These are phyloP conservation scores for Chaetomidium leptoderma DNA, from an alignment of 495 filamentous ascomycete genomes.

Conservation along the genomic window DNA sequence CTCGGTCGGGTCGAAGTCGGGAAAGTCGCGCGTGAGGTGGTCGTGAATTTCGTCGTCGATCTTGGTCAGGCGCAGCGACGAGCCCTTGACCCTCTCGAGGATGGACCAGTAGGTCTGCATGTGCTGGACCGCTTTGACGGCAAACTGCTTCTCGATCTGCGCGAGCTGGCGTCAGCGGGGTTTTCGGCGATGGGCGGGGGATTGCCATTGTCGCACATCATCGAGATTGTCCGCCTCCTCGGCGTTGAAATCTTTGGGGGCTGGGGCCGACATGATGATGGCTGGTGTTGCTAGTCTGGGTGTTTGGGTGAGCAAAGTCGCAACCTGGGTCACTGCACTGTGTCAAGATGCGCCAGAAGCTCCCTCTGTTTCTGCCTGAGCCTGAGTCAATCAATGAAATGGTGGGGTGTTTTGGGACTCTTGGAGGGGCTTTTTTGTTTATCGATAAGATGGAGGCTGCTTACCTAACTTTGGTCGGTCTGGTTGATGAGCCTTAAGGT, in stretches of 20 bases:
- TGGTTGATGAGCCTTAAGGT: neutral
- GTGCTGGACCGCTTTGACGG: conserved; percentile 95
- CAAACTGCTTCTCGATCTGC: conserved; percentile 99
- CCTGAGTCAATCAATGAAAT: no score
- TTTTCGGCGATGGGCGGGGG: neutral
- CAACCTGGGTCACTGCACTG: neutral
- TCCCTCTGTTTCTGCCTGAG: neutral
- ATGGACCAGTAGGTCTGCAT: conserved; percentile 96
- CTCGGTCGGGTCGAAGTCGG: conserved; percentile 77
- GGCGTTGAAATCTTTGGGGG: conserved; percentile 43
- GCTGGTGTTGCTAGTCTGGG: neutral
- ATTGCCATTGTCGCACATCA: conserved; percentile 36
- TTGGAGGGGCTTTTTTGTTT: conserved; percentile 7
- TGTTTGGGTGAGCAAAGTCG: neutral
- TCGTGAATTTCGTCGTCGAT: conserved; percentile 91
- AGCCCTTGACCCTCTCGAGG: conserved; percentile 83
- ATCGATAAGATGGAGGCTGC: conserved; percentile 5
- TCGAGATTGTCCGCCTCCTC: conserved; percentile 47
- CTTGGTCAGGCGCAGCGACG: conserved; percentile 80
- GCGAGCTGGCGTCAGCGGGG: neutral
- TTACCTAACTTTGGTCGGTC: neutral
- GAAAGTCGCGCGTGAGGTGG: conserved; percentile 80
- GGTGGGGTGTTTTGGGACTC: conserved; percentile 1
- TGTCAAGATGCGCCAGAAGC: neutral
- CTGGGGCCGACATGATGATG: conserved; percentile 13